phyloP scores from a whole-genome alignment of 257 asterid genomes.

The Marsdenia floribunda region DNA sequence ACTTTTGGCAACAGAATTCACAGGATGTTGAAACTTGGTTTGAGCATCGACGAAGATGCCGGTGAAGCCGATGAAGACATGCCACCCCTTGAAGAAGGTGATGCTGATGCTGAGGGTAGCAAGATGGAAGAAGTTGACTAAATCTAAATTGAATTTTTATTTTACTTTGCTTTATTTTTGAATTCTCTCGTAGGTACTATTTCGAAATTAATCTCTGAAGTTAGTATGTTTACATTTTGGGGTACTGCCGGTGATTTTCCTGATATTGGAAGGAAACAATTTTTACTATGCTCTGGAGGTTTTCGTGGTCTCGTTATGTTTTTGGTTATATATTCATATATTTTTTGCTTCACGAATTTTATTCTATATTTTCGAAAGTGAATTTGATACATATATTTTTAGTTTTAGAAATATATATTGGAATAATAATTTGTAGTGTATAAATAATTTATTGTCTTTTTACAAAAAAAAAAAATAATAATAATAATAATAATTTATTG shows the following conservation, averaged over 20 bases:
- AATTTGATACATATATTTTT: too few relatives aligned
- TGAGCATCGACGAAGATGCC: conserved; percentile 55
- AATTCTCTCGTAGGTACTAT: not conserved
- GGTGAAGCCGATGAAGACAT: conserved; percentile 45
- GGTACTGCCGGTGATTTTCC: not conserved
- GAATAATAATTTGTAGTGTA: too few relatives aligned
- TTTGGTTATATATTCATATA: too few relatives aligned
- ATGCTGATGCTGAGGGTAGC: conserved; percentile 56
- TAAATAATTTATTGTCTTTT: too few relatives aligned
- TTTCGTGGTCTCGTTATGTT: not conserved
- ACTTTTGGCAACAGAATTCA: conserved; percentile 56
- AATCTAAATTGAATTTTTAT: not conserved
- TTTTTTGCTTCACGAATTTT: too few relatives aligned
- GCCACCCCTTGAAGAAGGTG: conserved; percentile 48
- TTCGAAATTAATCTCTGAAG: not conserved
- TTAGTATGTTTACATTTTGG: not conserved
- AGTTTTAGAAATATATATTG: too few relatives aligned
- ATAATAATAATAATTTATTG: too few relatives aligned
- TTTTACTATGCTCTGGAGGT: not conserved
- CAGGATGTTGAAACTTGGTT: conserved; percentile 54
- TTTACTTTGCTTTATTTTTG: not conserved
- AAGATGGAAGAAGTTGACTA: conserved; percentile 70
- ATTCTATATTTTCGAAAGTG: too few relatives aligned
- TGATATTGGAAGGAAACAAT: not conserved
- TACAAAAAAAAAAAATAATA: too few relatives aligned